Percentiles rank a stretch among this genome's conserved stretches.
These are phyloP conservation scores for Pelagophyceae sp. DNA, from an alignment of 352 stramenopile species.

Conservation along the genomic window DNA sequence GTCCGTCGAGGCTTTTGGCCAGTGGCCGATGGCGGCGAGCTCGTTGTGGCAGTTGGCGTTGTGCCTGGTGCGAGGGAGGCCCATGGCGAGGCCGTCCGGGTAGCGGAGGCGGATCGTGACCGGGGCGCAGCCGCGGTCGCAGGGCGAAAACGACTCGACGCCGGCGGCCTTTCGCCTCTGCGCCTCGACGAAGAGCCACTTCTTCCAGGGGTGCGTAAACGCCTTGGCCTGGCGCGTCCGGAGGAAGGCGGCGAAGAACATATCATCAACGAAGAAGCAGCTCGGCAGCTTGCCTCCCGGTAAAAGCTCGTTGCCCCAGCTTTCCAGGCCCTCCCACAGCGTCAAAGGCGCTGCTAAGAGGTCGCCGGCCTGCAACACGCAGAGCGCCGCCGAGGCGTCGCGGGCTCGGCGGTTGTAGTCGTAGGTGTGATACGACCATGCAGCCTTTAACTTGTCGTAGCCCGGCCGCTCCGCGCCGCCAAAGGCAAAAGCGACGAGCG, in stretches of 20 bases:
- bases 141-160: background rate
- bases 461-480: no score
- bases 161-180: background rate
- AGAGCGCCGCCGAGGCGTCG: background rate
- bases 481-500: background rate
- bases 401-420: background rate
- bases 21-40: conserved; percentile 3
- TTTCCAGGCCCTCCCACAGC: background rate
- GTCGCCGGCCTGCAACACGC: background rate
- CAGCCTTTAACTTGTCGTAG: background rate
- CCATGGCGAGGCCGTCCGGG: conserved; percentile 9
- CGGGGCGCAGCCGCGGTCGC: background rate
- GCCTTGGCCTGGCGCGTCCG: background rate
- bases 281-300: background rate
- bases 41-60: background rate
- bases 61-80: background rate
- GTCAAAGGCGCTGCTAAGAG: background rate
- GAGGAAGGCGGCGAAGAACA: conserved; percentile 9
- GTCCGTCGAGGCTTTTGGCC: background rate
- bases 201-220: background rate
- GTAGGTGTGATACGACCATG: conserved; percentile 1
- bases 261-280: conserved; percentile 17
- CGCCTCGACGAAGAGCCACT: conserved; percentile 8
- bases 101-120: conserved; percentile 3
- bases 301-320: conserved; percentile 4